Percentiles rank a stretch among this genome's conserved stretches.
Evolutionary conservation across 306 rosid genomes (phyloP).

Genomic region (Mucuna pruriens): DNA sequence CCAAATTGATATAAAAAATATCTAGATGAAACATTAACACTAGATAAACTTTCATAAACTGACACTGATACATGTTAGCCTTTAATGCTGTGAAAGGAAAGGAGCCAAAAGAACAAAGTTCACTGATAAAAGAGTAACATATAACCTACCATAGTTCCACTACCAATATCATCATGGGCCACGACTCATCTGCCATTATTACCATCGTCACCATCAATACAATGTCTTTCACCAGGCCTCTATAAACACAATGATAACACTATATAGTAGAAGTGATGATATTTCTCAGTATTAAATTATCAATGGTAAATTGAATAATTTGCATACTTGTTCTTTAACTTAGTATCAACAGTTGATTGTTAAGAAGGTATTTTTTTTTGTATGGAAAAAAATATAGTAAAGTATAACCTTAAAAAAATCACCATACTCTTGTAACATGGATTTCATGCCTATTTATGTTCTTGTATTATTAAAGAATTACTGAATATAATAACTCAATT

Average conservation of each 20-base stretch:
- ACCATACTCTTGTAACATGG: not conserved
- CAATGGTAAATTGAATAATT: conserved; percentile 7
- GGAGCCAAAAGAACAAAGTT: conserved; percentile 9
- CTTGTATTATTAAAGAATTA: not conserved
- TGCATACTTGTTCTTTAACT: not conserved
- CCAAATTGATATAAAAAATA: not conserved
- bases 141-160: conserved; percentile 22
- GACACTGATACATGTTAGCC: not conserved
- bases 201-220: conserved; percentile 10
- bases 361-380: not conserved
- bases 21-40: not conserved
- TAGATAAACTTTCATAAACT: not conserved
- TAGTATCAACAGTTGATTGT: not conserved
- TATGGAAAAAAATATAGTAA: not conserved
- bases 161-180: conserved; percentile 21
- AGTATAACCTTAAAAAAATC: not conserved
- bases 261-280: not conserved
- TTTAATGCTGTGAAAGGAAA: conserved; percentile 3
- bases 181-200: conserved; percentile 34
- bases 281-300: conserved; percentile 29
- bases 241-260: conserved; percentile 12
- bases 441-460: not conserved
- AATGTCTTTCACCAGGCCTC: conserved; percentile 4
- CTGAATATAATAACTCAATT: not conserved
- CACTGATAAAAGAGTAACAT: not conserved